Percentiles rank a stretch among this genome's conserved stretches.
Conservation (phyloP, 495 filamentous ascomycete species). For the Endocarpon pusillum region DNA sequence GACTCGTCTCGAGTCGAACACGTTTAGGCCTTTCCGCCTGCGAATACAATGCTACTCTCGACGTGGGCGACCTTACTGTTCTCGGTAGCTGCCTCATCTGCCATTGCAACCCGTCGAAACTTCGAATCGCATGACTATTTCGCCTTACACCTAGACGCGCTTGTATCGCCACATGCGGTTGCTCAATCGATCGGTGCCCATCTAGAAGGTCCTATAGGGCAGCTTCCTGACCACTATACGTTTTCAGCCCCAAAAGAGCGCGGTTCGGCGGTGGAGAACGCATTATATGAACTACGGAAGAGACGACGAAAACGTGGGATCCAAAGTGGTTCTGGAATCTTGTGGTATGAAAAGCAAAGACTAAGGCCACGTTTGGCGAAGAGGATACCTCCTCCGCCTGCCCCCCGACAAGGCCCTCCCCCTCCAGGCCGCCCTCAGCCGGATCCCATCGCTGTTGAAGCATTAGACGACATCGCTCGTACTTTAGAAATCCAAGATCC, state of each 20-base stretch:
- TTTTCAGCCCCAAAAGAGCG: conserved; percentile 49
- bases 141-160: conserved; percentile 59
- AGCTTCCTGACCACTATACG: conserved; percentile 67
- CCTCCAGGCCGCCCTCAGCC: conserved; percentile 10
- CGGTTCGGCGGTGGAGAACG: conserved; percentile 38
- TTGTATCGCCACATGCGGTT: conserved; percentile 49
- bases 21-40: too few relatives aligned
- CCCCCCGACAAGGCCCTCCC: conserved; percentile 4
- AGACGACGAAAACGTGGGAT: conserved; percentile 36
- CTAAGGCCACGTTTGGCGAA: conserved; percentile 60
- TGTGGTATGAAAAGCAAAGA: conserved; percentile 69
- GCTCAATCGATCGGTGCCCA: conserved; percentile 55
- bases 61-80: conserved; percentile 23
- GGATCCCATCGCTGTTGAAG: conserved; percentile 31
- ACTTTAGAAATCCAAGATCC: conserved; percentile 66
- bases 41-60: too few relatives aligned
- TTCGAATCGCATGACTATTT: conserved; percentile 75
- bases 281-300: conserved; percentile 38
- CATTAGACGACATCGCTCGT: conserved; percentile 42
- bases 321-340: conserved; percentile 33
- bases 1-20: too few relatives aligned
- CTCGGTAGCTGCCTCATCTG: conserved; percentile 20
- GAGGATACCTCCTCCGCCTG: conserved; percentile 37
- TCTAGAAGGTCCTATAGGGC: conserved; percentile 71
- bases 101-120: conserved; percentile 34